Evolutionary conservation across 2,329 filamentous ascomycete species (phyloP).

Genomic region (Venturiaceae sp.): DNA sequence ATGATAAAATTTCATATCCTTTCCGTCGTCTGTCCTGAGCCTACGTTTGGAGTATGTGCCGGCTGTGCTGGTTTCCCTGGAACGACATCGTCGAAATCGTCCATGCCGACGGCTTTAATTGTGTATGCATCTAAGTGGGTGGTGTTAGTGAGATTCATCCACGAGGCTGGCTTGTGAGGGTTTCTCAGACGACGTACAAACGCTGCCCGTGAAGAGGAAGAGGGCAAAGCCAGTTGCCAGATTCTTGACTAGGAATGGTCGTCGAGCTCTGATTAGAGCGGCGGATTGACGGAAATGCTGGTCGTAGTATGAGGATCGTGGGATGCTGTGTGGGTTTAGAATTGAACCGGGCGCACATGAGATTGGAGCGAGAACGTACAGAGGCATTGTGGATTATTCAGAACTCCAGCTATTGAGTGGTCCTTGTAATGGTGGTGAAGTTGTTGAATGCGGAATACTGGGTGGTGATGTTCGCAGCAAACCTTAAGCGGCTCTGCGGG

Average conservation of each 20-base stretch:
- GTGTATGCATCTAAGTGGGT: conserved; percentile 9
- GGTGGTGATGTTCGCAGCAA: background rate
- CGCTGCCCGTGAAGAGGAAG: conserved; percentile 63
- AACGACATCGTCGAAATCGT: conserved; percentile 11
- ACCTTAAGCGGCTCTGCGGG: too few relatives aligned
- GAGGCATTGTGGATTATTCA: conserved; percentile 3
- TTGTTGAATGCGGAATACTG: background rate
- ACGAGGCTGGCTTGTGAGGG: background rate
- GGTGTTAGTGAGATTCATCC: conserved; percentile 3
- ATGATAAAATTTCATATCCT: background rate
- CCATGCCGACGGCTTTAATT: conserved; percentile 7
- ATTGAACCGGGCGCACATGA: background rate
- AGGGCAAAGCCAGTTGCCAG: conserved; percentile 69
- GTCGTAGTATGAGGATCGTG: conserved; percentile 82
- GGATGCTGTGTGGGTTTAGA: conserved; percentile 35
- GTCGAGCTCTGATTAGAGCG: conserved; percentile 81
- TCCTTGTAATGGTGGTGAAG: background rate
- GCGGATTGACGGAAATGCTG: conserved; percentile 75
- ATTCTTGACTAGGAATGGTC: conserved; percentile 89
- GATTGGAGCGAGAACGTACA: background rate
- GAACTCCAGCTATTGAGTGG: too few relatives aligned
- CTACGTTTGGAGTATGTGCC: background rate
- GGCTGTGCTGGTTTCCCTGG: conserved; percentile 3
- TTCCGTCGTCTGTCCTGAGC: background rate
- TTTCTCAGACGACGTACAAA: conserved; percentile 58